Evolutionary conservation across 2,329 filamentous ascomycete genomes (phyloP).

Genomic region (Diplocarpon mali): DNA sequence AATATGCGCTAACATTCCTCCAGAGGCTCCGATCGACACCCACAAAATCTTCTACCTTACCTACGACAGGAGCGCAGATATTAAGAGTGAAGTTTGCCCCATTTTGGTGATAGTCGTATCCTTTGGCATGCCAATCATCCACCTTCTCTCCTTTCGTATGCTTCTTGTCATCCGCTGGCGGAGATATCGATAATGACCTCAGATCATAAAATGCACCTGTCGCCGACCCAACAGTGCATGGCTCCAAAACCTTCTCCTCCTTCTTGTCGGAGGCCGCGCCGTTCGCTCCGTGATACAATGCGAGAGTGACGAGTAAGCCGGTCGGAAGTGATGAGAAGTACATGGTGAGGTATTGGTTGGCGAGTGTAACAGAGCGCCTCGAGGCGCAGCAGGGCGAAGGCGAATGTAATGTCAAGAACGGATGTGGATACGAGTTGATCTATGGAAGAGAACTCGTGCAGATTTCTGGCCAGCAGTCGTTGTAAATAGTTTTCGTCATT

Average conservation of each 20-base stretch:
- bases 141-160: constrained; percentile 42
- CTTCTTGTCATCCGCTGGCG: constrained; percentile 26
- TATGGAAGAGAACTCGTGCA: neutral
- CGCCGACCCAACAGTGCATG: constrained; percentile 25
- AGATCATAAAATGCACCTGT: constrained; percentile 27
- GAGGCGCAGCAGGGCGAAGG: constrained; percentile 14
- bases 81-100: constrained; percentile 75
- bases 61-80: constrained; percentile 67
- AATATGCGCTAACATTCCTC: constrained; percentile 72
- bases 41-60: constrained; percentile 48
- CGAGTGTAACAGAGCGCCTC: constrained; percentile 14
- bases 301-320: constrained; percentile 21
- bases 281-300: constrained; percentile 18
- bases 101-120: constrained; percentile 51
- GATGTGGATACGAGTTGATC: neutral
- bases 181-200: constrained; percentile 23
- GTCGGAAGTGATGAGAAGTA: constrained; percentile 19
- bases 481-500: neutral
- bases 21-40: constrained; percentile 52
- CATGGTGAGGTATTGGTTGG: constrained; percentile 15
- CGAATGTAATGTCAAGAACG: neutral
- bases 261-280: constrained; percentile 20
- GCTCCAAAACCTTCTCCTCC: constrained; percentile 20
- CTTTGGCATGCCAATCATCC: constrained; percentile 52
- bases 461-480: constrained; percentile 1